Evolutionary conservation across 768 basidiomycete genomes (phyloP).

Genomic region (Nidula microcarpa): DNA sequence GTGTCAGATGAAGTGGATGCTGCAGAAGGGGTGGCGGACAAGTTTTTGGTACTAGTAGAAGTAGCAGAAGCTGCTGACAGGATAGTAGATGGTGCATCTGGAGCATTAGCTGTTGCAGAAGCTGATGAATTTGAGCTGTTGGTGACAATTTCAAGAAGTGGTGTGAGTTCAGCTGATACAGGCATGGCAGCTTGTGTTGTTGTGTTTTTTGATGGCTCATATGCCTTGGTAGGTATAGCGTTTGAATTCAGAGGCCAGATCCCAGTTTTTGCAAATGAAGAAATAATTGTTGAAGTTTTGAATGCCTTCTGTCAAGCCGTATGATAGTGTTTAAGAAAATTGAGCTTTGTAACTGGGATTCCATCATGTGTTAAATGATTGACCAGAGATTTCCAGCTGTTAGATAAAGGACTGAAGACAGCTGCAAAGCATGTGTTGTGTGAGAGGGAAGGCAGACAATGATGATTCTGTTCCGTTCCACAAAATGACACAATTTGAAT

Average conservation of each 20-base stretch:
- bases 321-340: conserved; percentile 19
- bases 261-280: conserved; percentile 24
- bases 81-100: not conserved
- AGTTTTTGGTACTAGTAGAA: too few species aligned
- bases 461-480: conserved; percentile 20
- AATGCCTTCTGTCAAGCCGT: conserved; percentile 16
- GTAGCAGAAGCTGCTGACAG: not conserved
- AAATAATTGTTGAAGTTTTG: conserved; percentile 19
- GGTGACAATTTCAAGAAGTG: conserved; percentile 2
- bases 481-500: conserved; percentile 23
- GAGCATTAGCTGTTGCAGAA: too few species aligned
- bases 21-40: too few species aligned
- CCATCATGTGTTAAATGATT: conserved; percentile 5
- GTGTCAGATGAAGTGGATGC: not conserved
- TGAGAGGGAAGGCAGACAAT: conserved; percentile 32
- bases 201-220: conserved; percentile 20
- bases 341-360: conserved; percentile 21
- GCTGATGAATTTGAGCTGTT: too few species aligned
- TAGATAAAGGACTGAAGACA: too few species aligned
- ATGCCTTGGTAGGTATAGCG: conserved; percentile 13
- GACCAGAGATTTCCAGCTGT: too few species aligned
- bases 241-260: conserved; percentile 21
- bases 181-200: conserved; percentile 19
- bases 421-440: conserved; percentile 32
- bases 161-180: conserved; percentile 10